Conservation (phyloP, 2,329 filamentous ascomycete genomes). For the Metarhizium humberi region DNA sequence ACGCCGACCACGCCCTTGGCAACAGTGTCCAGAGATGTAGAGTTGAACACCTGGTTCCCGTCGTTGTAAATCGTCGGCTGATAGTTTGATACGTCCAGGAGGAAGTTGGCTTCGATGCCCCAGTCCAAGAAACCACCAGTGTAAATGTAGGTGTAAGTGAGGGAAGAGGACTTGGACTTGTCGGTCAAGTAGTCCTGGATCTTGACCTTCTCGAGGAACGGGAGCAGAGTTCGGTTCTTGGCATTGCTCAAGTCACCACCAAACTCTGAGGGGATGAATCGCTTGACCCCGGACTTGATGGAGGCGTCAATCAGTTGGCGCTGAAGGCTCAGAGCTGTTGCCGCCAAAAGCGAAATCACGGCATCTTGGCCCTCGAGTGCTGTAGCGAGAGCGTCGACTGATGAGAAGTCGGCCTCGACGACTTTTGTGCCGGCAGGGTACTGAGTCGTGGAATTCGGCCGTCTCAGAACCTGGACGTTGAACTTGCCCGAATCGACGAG, state of each 20-base stretch:
- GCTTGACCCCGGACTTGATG: slow-evolving; percentile 48
- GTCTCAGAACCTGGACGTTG: slow-evolving; percentile 25
- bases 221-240: slow-evolving; percentile 31
- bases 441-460: slow-evolving; percentile 29
- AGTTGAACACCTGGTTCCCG: slow-evolving; percentile 37
- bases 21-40: slow-evolving; percentile 37
- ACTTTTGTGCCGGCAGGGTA: slow-evolving; percentile 20
- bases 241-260: slow-evolving; percentile 24
- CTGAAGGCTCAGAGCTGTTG: slow-evolving; percentile 29
- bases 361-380: slow-evolving; percentile 49
- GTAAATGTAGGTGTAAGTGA: slow-evolving; percentile 47
- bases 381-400: slow-evolving; percentile 35
- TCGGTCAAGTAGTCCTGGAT: slow-evolving; percentile 30
- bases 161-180: slow-evolving; percentile 25
- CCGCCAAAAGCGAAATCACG: slow-evolving; percentile 30
- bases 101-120: slow-evolving; percentile 32
- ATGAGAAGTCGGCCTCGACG: slow-evolving; percentile 29
- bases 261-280: slow-evolving; percentile 54
- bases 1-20: slow-evolving; percentile 39
- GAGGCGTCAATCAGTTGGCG: slow-evolving; percentile 46
- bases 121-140: slow-evolving; percentile 52
- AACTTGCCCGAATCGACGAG: slow-evolving; percentile 23
- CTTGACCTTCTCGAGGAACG: slow-evolving; percentile 41
- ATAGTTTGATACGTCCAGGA: slow-evolving; percentile 30
- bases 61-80: slow-evolving; percentile 37